Conservation (phyloP, 1,139 yeast species). For the Debaryomycetaceae sp. region DNA sequence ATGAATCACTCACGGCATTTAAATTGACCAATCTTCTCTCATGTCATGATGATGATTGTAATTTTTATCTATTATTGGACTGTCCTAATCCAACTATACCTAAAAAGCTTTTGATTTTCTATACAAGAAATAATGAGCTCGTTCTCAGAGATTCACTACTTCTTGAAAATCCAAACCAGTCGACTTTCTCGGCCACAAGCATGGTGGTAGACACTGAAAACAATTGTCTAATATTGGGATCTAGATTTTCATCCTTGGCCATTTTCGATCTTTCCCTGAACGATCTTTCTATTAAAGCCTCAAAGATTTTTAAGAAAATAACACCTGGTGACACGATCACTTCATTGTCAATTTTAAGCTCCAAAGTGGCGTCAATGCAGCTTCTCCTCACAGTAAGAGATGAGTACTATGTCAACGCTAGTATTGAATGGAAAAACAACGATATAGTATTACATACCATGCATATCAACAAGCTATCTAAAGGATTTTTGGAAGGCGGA, state of each 20-base stretch:
- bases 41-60: constrained; percentile 14
- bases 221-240: constrained; percentile 57
- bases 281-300: constrained; percentile 16
- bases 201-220: constrained; percentile 39
- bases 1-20: constrained; percentile 19
- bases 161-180: constrained; percentile 38
- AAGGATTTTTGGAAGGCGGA: constrained; percentile 81
- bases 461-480: constrained; percentile 62
- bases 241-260: constrained; percentile 66
- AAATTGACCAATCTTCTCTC: constrained; percentile 56
- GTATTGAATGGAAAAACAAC: constrained; percentile 13
- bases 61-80: constrained; percentile 47
- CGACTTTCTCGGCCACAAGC: constrained; percentile 58
- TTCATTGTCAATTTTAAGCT: constrained; percentile 40
- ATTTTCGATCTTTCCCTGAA: constrained; percentile 40
- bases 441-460: constrained; percentile 27
- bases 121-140: constrained; percentile 13
- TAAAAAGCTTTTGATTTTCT: constrained; percentile 44
- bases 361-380: constrained; percentile 12
- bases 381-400: constrained; percentile 58
- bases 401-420: constrained; percentile 51
- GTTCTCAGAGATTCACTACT: constrained; percentile 13
- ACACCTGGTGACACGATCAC: constrained; percentile 77
- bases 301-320: constrained; percentile 47
- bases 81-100: constrained; percentile 67